These are phyloP conservation scores for Artemisia argyi DNA, from an alignment of 129 eudicot genomes.

Conservation along the genomic window DNA sequence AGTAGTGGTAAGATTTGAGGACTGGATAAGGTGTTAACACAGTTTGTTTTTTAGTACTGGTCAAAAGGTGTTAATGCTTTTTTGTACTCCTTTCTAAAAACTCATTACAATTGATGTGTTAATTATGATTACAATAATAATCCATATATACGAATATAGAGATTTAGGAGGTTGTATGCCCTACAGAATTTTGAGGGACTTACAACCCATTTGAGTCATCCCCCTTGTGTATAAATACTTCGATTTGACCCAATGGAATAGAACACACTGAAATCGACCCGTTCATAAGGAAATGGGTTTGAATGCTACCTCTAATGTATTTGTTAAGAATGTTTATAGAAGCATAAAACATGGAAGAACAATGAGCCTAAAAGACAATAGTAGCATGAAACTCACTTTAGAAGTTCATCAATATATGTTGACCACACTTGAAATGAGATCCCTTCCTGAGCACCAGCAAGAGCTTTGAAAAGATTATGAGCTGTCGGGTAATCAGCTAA, in stretches of 20 bases:
- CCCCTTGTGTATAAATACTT: background rate
- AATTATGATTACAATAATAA: background rate
- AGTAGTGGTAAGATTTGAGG: background rate
- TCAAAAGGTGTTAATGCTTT: background rate
- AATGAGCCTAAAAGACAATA: background rate
- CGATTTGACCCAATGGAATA: background rate
- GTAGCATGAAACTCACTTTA: slow-evolving; percentile 62
- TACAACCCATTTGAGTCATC: background rate
- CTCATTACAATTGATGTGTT: background rate
- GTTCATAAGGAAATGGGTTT: background rate
- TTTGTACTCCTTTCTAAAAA: background rate
- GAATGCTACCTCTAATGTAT: background rate
- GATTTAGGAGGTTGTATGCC: background rate
- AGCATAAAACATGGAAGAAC: background rate
- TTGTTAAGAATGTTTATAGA: background rate
- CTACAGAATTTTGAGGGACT: background rate
- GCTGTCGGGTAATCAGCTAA: slow-evolving; percentile 88
- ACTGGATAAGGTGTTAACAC: background rate
- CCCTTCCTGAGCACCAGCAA: slow-evolving; percentile 68
- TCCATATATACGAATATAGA: background rate
- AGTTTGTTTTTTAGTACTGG: background rate
- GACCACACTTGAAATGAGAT: slow-evolving; percentile 74
- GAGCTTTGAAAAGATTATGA: slow-evolving; percentile 88
- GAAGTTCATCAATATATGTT: slow-evolving; percentile 68
- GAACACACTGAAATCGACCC: background rate